These are phyloP conservation scores for Phalaenopsis aphrodite DNA, from an alignment of 106 monocot species.

Conservation along the genomic window DNA sequence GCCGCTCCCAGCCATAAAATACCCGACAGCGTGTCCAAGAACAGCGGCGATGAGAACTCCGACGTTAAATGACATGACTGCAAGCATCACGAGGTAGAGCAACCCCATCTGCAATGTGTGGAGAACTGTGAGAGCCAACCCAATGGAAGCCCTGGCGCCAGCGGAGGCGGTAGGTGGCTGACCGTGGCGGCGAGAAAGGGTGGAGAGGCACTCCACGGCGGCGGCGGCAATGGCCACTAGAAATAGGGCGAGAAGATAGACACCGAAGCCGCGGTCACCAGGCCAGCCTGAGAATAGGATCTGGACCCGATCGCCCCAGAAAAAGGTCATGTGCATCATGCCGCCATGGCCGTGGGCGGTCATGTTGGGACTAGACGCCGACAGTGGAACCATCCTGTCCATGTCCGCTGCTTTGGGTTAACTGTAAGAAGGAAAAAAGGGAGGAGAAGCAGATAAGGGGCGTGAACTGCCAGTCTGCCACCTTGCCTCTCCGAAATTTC, in stretches of 20 bases:
- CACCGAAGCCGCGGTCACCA: constrained; percentile 13
- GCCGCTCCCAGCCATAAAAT: background rate
- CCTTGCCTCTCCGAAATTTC: no score
- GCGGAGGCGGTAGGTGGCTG: no score
- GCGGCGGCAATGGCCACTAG: constrained; percentile 1
- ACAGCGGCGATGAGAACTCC: constrained; percentile 14
- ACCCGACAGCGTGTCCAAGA: constrained; percentile 10
- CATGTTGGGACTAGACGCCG: background rate
- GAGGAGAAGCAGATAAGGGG: no score
- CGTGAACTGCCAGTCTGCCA: no score
- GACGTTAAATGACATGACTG: constrained; percentile 25
- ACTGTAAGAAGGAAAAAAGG: no score
- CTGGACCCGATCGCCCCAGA: constrained; percentile 21
- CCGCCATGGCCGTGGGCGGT: background rate
- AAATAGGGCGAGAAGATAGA: constrained; percentile 19
- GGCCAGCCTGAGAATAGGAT: constrained; percentile 33
- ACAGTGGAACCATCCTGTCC: background rate
- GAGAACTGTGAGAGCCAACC: background rate
- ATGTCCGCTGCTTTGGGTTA: background rate
- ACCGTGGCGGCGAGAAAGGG: background rate
- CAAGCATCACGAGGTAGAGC: constrained; percentile 14
- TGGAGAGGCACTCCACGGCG: constrained; percentile 12
- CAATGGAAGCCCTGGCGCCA: background rate
- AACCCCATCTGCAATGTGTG: background rate
- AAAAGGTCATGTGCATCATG: constrained; percentile 42